phyloP scores from a whole-genome alignment of 768 basidiomycete genomes.

The Royoungia palumana region DNA sequence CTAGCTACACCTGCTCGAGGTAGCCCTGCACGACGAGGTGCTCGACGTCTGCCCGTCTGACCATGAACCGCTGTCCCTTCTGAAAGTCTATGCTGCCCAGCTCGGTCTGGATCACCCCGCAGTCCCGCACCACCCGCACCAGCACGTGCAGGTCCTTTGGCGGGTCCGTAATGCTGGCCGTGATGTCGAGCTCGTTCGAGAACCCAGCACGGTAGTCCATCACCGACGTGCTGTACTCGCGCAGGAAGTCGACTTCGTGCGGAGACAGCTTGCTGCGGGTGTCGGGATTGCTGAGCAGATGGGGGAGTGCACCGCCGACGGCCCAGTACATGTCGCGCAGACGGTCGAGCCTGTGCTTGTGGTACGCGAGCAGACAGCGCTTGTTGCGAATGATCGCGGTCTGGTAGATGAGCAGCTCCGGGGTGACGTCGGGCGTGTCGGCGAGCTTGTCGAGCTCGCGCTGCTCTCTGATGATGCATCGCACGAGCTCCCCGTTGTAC shows the following conservation, averaged over 20 bases:
- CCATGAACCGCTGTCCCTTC: slow-evolving; percentile 87
- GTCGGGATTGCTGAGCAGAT: slow-evolving; percentile 67
- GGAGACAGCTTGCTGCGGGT: slow-evolving; percentile 72
- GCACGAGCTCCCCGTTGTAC: slow-evolving; percentile 87
- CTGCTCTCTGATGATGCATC: slow-evolving; percentile 85
- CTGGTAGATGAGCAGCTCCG: slow-evolving; percentile 71
- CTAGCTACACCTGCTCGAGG: slow-evolving; percentile 71
- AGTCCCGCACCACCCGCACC: slow-evolving; percentile 84
- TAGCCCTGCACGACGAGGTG: slow-evolving; percentile 92
- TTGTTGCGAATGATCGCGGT: slow-evolving; percentile 91
- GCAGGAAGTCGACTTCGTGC: slow-evolving; percentile 80
- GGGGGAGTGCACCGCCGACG: slow-evolving; percentile 81
- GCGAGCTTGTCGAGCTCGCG: slow-evolving; percentile 73
- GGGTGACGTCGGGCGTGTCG: slow-evolving; percentile 51
- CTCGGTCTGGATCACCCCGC: slow-evolving; percentile 90
- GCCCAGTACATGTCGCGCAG: slow-evolving; percentile 89
- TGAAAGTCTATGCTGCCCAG: slow-evolving; percentile 86
- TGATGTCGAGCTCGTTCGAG: slow-evolving; percentile 83
- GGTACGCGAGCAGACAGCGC: slow-evolving; percentile 93
- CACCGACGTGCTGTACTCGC: slow-evolving; percentile 74
- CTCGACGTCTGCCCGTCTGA: slow-evolving; percentile 86
- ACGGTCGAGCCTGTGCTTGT: slow-evolving; percentile 78
- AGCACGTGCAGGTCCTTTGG: slow-evolving; percentile 88
- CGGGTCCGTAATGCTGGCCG: slow-evolving; percentile 74
- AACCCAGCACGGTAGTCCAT: slow-evolving; percentile 85